These are phyloP conservation scores for Calvatia gigantea DNA, from an alignment of 768 basidiomycete genomes.

Conservation along the genomic window DNA sequence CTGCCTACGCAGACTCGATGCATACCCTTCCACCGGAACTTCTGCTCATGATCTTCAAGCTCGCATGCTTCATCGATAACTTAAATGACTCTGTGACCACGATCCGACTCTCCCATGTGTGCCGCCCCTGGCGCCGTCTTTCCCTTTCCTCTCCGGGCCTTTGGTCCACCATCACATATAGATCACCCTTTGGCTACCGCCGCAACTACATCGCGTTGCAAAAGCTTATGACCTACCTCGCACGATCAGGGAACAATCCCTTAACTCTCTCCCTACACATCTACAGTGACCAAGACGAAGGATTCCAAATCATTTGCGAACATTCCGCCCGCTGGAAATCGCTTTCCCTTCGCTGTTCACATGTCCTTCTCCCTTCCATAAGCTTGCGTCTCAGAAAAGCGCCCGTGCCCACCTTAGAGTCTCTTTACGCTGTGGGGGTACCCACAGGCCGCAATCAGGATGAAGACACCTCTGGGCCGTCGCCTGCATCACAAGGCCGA, in stretches of 20 bases:
- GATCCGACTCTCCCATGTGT: constrained; percentile 10
- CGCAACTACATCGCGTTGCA: constrained; percentile 9
- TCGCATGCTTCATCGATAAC: constrained; percentile 3
- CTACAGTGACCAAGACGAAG: constrained; percentile 5
- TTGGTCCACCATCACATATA: constrained; percentile 12
- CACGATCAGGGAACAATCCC: constrained; percentile 2
- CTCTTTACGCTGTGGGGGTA: background rate
- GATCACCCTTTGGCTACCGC: constrained; percentile 10
- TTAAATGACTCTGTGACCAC: constrained; percentile 6
- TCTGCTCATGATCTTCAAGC: constrained; percentile 12
- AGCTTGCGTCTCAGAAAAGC: constrained; percentile 6
- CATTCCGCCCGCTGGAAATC: constrained; percentile 8
- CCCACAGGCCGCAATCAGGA: constrained; percentile 8
- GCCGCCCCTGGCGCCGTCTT: constrained; percentile 10
- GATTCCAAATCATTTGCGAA: constrained; percentile 12
- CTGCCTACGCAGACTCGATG: background rate
- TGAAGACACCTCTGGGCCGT: constrained; percentile 9
- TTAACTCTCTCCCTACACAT: constrained; percentile 5
- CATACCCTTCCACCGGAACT: constrained; percentile 9
- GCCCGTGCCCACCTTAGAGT: constrained; percentile 7
- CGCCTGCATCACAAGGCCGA: constrained; percentile 5
- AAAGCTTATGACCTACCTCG: constrained; percentile 12
- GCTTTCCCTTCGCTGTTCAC: constrained; percentile 2
- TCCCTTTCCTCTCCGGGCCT: constrained; percentile 8
- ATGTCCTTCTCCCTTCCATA: constrained; percentile 3